A percentile compares a stretch with the other conserved stretches of the same genome.
These are phyloP conservation scores for Penicillium ochrochloron DNA, from an alignment of 495 filamentous ascomycete species.

Conservation along the genomic window DNA sequence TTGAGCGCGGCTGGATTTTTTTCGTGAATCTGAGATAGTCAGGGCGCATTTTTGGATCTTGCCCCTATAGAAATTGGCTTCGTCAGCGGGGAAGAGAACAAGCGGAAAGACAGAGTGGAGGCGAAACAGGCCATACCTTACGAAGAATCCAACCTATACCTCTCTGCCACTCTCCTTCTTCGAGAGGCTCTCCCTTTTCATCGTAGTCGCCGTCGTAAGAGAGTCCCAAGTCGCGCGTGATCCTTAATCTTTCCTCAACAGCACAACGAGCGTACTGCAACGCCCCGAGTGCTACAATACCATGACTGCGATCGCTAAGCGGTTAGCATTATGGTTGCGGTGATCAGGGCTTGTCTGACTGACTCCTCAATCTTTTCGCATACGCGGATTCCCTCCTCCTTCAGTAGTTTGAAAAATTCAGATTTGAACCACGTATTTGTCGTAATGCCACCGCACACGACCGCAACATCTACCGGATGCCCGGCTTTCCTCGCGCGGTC, in stretches of 20 bases:
- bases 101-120: too few species aligned
- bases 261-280: not conserved
- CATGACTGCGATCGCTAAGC: not conserved
- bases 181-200: not conserved
- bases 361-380: too few species aligned
- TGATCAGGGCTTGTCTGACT: too few species aligned
- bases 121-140: not conserved
- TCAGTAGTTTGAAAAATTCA: not conserved
- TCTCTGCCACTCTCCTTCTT: not conserved
- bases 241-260: not conserved
- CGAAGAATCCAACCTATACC: slow-evolving; percentile 14
- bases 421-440: not conserved
- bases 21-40: not conserved
- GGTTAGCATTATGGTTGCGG: not conserved
- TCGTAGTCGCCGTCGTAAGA: not conserved
- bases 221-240: not conserved
- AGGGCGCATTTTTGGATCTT: not conserved
- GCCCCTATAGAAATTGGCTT: not conserved
- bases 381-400: not conserved
- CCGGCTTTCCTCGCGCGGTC: too few species aligned
- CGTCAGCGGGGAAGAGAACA: too few species aligned
- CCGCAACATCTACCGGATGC: not conserved
- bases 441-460: not conserved
- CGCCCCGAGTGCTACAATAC: not conserved
- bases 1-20: not conserved